These are phyloP conservation scores for Zygoascus biomembranicola DNA, from an alignment of 805 yeast genomes.

Conservation along the genomic window DNA sequence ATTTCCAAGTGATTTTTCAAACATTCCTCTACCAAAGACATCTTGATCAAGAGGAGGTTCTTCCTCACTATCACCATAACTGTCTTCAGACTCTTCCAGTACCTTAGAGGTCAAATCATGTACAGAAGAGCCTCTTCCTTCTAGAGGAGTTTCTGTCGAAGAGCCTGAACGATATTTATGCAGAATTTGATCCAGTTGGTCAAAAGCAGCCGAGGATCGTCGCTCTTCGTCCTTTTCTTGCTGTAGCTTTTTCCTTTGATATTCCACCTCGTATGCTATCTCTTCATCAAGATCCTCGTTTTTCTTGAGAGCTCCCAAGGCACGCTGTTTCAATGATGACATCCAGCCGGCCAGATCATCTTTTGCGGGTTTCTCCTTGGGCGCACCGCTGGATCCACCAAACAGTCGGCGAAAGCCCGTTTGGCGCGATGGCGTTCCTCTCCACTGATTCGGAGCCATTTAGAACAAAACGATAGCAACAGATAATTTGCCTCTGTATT, in stretches of 20 bases:
- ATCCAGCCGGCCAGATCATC: conserved; percentile 12
- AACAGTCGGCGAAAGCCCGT: neutral
- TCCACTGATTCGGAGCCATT: conserved; percentile 1
- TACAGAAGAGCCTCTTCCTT: neutral
- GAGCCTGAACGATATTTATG: neutral
- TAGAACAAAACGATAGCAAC: no score
- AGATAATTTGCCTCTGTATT: no score
- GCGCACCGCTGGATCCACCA: neutral
- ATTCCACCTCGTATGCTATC: conserved; percentile 6
- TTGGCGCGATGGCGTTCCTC: neutral
- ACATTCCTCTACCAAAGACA: neutral
- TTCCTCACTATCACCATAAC: neutral
- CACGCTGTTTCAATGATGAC: conserved; percentile 6
- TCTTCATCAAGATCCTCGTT: conserved; percentile 4
- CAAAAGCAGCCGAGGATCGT: conserved; percentile 5
- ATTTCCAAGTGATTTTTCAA: conserved; percentile 2
- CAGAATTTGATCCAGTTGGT: conserved; percentile 7
- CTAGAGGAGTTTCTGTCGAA: neutral
- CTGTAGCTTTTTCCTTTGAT: neutral
- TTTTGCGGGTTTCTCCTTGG: neutral
- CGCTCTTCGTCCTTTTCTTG: neutral
- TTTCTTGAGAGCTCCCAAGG: conserved; percentile 1
- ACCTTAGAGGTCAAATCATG: neutral
- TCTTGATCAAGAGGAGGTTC: neutral
- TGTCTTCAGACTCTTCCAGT: neutral